Conservation (phyloP, 176 grass and related monocot genomes). For the Phyllostachys edulis region DNA sequence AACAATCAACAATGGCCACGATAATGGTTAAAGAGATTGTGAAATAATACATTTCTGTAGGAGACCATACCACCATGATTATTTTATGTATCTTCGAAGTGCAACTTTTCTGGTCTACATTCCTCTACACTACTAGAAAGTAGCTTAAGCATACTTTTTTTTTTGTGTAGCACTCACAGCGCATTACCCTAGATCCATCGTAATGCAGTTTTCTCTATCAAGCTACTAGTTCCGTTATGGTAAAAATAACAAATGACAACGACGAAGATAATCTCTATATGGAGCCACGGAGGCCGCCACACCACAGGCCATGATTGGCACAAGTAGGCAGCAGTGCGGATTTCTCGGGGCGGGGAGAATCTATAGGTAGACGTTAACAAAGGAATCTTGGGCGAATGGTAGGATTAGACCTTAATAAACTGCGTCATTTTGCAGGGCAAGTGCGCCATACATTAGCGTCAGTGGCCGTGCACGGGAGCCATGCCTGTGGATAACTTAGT, state of each 20-base stretch:
- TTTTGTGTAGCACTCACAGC: slow-evolving; percentile 5
- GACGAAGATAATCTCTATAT: background rate
- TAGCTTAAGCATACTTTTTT: background rate
- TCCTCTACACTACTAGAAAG: background rate
- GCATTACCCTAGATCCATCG: background rate
- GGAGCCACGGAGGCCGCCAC: background rate
- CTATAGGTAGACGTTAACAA: slow-evolving; percentile 5
- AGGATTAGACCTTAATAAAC: background rate
- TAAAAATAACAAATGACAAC: background rate
- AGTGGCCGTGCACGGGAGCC: background rate
- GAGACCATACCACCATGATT: too few relatives aligned
- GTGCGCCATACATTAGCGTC: slow-evolving; percentile 21
- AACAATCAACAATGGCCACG: background rate
- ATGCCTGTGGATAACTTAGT: background rate
- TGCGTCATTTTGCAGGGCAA: background rate
- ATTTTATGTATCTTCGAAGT: background rate
- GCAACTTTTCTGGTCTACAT: background rate
- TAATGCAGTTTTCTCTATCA: background rate
- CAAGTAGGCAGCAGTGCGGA: background rate
- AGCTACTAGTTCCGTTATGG: background rate
- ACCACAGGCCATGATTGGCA: slow-evolving; percentile 1
- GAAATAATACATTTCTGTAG: background rate
- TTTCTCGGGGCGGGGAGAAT: background rate
- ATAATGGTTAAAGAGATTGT: too few relatives aligned
- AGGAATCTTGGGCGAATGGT: slow-evolving; percentile 19